phyloP scores from a whole-genome alignment of 2,329 filamentous ascomycete species.

The Hypoxylon sp. region DNA sequence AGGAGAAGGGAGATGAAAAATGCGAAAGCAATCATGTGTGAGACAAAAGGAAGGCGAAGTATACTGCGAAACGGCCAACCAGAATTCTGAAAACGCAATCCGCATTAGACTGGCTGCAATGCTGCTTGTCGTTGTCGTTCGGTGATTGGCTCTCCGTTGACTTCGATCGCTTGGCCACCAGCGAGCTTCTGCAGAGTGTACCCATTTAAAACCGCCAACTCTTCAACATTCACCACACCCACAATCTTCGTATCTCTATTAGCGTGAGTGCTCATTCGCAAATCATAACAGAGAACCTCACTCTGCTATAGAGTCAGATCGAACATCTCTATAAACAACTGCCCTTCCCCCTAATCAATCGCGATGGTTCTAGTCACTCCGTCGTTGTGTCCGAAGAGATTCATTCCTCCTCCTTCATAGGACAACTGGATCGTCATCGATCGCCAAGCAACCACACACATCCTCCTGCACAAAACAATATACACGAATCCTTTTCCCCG shows the following conservation, averaged over 20 bases:
- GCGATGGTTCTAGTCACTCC: constrained; percentile 15
- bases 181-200: constrained; percentile 28
- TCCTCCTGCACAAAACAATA: constrained; percentile 26
- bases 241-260: constrained; percentile 23
- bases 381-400: constrained; percentile 10
- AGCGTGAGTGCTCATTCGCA: constrained; percentile 32
- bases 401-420: constrained; percentile 14
- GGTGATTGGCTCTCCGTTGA: constrained; percentile 37
- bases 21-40: constrained; percentile 33
- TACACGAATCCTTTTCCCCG: constrained; percentile 40
- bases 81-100: constrained; percentile 31
- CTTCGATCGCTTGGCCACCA: constrained; percentile 33
- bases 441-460: constrained; percentile 18
- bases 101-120: constrained; percentile 35
- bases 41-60: constrained; percentile 24
- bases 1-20: constrained; percentile 39
- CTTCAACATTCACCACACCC: constrained; percentile 16
- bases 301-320: constrained; percentile 18
- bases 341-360: constrained; percentile 21
- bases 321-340: constrained; percentile 2
- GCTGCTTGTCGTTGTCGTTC: constrained; percentile 26
- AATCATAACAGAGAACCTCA: constrained; percentile 29
- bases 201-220: constrained; percentile 17
- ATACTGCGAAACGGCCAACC: constrained; percentile 36
- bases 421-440: constrained; percentile 10